Conservation (phyloP, 495 filamentous ascomycete species). For the Gamarada debralockiae region DNA sequence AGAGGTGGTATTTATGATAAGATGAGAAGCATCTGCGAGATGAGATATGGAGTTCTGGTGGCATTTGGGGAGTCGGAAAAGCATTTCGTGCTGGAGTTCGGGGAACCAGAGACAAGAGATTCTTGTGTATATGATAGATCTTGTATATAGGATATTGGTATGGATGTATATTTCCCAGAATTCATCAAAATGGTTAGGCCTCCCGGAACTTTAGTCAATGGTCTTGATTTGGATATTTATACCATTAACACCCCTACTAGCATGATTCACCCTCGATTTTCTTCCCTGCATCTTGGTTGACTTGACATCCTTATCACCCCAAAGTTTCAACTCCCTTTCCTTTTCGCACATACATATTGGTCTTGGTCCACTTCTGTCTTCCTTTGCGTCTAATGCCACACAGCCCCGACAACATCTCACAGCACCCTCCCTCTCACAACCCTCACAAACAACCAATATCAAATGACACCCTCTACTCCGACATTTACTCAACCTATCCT, state of each 20-base stretch:
- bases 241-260: not conserved
- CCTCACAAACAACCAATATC: constrained; percentile 20
- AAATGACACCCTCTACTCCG: constrained; percentile 22
- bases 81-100: too few species aligned
- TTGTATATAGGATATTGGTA: too few species aligned
- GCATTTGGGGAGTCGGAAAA: not conserved
- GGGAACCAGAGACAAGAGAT: too few species aligned
- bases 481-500: constrained; percentile 23
- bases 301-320: constrained; percentile 12
- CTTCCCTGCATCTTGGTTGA: not conserved
- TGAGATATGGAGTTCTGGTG: not conserved
- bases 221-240: constrained; percentile 16
- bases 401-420: constrained; percentile 23
- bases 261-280: not conserved
- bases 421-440: constrained; percentile 11
- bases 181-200: too few species aligned
- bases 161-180: too few species aligned
- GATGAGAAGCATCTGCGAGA: not conserved
- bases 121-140: too few species aligned
- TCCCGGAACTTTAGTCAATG: constrained; percentile 5
- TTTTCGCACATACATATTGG: constrained; percentile 25
- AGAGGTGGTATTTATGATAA: not conserved
- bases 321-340: constrained; percentile 18
- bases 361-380: not conserved
- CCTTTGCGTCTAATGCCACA: constrained; percentile 9